These are phyloP conservation scores for Picocystis sp. DNA, from an alignment of 163 green algal species.

Conservation along the genomic window DNA sequence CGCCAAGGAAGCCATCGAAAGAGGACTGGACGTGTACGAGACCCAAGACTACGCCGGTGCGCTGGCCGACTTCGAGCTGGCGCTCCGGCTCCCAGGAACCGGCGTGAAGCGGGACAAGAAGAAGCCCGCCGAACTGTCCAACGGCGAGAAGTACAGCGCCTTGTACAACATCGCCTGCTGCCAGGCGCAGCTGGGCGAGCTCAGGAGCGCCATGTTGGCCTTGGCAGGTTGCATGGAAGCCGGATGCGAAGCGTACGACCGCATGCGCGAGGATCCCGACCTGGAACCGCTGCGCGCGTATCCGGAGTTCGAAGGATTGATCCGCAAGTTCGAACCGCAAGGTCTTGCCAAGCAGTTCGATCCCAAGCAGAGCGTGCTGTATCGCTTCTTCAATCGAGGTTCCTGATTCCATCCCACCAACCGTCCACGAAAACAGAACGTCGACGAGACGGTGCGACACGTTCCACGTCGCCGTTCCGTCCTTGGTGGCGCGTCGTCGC, in stretches of 20 bases:
- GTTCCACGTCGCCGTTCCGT: no score
- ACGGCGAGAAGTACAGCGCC: slow-evolving; percentile 46
- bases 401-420: no score
- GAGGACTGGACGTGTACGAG: slow-evolving; percentile 31
- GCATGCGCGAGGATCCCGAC: slow-evolving; percentile 52
- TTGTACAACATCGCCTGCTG: slow-evolving; percentile 78
- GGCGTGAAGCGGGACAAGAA: slow-evolving; percentile 61
- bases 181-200: slow-evolving; percentile 32
- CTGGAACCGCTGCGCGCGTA: slow-evolving; percentile 35
- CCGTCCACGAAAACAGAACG: no score
- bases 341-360: neutral
- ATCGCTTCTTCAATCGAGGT: no score
- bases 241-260: slow-evolving; percentile 45
- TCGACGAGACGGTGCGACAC: no score
- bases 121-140: slow-evolving; percentile 44
- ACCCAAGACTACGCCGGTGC: slow-evolving; percentile 35
- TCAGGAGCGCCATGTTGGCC: slow-evolving; percentile 29
- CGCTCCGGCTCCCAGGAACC: slow-evolving; percentile 48
- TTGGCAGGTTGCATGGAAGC: slow-evolving; percentile 45
- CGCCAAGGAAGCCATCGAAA: slow-evolving; percentile 40
- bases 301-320: slow-evolving; percentile 43
- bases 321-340: slow-evolving; percentile 27
- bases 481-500: no score
- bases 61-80: slow-evolving; percentile 45
- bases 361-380: no score